phyloP scores from a whole-genome alignment of 441 rosid genomes.

The Iberis amara region DNA sequence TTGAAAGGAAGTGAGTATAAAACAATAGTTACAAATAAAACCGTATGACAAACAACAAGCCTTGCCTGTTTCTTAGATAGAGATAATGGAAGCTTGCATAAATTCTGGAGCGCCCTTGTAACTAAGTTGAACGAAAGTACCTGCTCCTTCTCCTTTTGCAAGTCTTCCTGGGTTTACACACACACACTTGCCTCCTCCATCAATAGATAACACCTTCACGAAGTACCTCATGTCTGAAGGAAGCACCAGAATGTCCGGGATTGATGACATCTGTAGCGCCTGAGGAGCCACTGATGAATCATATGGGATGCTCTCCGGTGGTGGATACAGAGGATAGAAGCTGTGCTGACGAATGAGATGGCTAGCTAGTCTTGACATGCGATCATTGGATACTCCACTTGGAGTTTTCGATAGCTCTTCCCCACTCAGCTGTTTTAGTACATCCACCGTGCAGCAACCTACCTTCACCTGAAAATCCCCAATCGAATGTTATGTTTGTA shows the following conservation, averaged over 20 bases:
- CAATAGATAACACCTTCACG: slow-evolving; percentile 52
- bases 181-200: slow-evolving; percentile 57
- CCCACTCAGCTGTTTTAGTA: slow-evolving; percentile 80
- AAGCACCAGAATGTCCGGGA: slow-evolving; percentile 75
- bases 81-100: slow-evolving; percentile 56
- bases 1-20: no score
- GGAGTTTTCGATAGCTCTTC: slow-evolving; percentile 80
- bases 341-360: slow-evolving; percentile 81
- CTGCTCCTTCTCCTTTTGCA: slow-evolving; percentile 87
- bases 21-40: no score
- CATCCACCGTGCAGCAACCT: slow-evolving; percentile 85
- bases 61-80: slow-evolving; percentile 39
- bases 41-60: no score
- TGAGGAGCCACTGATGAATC: slow-evolving; percentile 76
- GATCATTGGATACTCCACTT: slow-evolving; percentile 59
- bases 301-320: slow-evolving; percentile 74
- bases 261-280: slow-evolving; percentile 47
- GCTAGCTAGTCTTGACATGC: slow-evolving; percentile 74
- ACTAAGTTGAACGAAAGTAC: slow-evolving; percentile 77
- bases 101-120: slow-evolving; percentile 56
- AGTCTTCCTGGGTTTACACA: slow-evolving; percentile 93
- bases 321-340: slow-evolving; percentile 87
- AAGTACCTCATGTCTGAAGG: slow-evolving; percentile 91
- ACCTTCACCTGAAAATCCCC: slow-evolving; percentile 63
- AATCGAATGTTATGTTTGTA: not conserved